Evolutionary conservation across 2,329 filamentous ascomycete species (phyloP).

Genomic region (Phialocephala subalpina): DNA sequence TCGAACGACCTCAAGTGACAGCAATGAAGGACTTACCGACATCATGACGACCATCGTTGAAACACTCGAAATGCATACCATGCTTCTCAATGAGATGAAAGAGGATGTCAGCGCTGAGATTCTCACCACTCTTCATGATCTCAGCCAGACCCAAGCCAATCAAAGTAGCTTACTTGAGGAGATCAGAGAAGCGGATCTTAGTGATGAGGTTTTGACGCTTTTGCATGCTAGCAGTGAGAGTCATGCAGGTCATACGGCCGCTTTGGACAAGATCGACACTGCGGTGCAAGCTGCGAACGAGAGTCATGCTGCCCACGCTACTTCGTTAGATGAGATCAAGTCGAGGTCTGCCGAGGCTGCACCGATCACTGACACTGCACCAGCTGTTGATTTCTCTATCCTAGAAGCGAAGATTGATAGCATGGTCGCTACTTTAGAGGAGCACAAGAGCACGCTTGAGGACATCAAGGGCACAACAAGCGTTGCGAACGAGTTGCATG

Average conservation of each 20-base stretch:
- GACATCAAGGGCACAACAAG: conserved; percentile 6
- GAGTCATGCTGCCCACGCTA: conserved; percentile 27
- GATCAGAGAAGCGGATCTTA: conserved; percentile 40
- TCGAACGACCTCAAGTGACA: conserved; percentile 14
- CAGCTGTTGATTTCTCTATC: conserved; percentile 7
- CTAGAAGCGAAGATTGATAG: conserved; percentile 13
- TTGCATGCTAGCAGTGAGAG: conserved; percentile 39
- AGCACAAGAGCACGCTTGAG: conserved; percentile 8
- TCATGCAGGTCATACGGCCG: conserved; percentile 29
- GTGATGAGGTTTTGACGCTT: conserved; percentile 42
- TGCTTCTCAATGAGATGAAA: conserved; percentile 40
- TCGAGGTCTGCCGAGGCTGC: conserved; percentile 25
- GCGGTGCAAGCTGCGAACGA: conserved; percentile 32
- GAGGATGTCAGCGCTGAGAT: conserved; percentile 44
- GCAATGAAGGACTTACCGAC: conserved; percentile 12
- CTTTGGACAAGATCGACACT: conserved; percentile 30
- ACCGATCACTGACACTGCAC: not conserved
- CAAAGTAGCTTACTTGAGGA: conserved; percentile 36
- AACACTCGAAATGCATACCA: conserved; percentile 35
- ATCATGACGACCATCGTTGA: conserved; percentile 33
- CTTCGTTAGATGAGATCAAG: conserved; percentile 33
- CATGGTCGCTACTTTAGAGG: conserved; percentile 14
- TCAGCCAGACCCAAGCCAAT: conserved; percentile 32
- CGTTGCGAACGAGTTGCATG: conserved; percentile 11
- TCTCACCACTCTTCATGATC: conserved; percentile 40